phyloP scores from a whole-genome alignment of 371 early-diverging fungal genomes.

The Nematocida displodere region DNA sequence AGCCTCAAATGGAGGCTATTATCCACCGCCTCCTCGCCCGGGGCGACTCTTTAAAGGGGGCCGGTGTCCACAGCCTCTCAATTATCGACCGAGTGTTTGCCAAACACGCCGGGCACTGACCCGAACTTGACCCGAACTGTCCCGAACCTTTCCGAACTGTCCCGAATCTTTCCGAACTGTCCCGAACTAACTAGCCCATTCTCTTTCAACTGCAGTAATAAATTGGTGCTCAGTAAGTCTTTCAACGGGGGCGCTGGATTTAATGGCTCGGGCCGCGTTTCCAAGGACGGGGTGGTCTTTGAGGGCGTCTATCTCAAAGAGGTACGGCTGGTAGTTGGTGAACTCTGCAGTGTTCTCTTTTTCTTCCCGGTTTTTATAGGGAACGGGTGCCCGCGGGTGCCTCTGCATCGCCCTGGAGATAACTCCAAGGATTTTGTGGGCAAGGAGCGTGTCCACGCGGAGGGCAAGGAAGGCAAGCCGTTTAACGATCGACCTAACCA shows the following conservation, averaged over 20 bases:
- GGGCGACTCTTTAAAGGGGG: no score
- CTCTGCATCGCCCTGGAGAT: background rate
- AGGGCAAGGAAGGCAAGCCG: background rate
- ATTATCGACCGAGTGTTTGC: no score
- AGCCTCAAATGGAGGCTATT: no score
- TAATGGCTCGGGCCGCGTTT: slow-evolving; percentile 2
- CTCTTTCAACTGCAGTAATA: background rate
- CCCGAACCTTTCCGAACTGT: no score
- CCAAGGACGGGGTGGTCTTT: slow-evolving; percentile 43
- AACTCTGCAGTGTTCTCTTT: background rate
- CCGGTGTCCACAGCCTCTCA: no score
- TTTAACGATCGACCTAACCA: background rate
- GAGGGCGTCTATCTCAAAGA: slow-evolving; percentile 42
- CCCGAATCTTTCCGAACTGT: no score
- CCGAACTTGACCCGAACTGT: no score
- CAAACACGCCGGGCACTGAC: no score
- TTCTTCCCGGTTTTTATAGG: background rate
- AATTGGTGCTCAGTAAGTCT: background rate
- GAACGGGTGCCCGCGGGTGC: background rate
- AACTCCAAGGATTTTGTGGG: background rate
- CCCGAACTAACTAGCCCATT: background rate
- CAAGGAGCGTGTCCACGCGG: background rate
- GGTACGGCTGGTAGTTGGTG: slow-evolving; percentile 15
- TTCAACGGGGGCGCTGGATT: no score
- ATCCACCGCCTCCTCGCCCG: no score